Percentiles rank a stretch among this genome's conserved stretches.
phyloP scores from a whole-genome alignment of 305 asterid species.

The Fraxinus velutina region DNA sequence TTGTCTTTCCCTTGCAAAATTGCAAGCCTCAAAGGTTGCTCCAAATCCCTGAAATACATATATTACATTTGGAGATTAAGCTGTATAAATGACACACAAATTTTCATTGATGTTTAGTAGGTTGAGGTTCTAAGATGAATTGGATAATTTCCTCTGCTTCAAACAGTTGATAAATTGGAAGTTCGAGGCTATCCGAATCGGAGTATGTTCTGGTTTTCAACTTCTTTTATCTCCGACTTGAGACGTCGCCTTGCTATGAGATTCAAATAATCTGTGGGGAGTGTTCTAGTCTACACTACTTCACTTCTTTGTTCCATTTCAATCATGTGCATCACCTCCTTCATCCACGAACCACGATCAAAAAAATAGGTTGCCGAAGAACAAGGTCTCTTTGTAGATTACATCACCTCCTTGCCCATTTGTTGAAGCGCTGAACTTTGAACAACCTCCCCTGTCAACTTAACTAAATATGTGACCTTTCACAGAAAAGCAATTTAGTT shows the following conservation, averaged over 20 bases:
- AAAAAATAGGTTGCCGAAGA: background rate
- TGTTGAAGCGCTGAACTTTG: conserved; percentile 36
- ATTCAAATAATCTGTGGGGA: too few relatives aligned
- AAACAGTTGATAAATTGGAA: too few relatives aligned
- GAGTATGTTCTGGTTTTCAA: too few relatives aligned
- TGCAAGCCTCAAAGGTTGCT: background rate
- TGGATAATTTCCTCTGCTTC: too few relatives aligned
- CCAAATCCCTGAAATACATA: background rate
- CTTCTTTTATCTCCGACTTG: too few relatives aligned
- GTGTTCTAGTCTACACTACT: background rate
- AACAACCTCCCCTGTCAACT: conserved; percentile 45
- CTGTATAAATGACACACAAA: background rate
- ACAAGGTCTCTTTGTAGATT: background rate
- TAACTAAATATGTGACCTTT: conserved; percentile 51
- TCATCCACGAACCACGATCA: background rate
- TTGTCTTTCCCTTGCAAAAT: background rate
- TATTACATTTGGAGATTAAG: background rate
- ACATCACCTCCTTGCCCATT: conserved; percentile 50
- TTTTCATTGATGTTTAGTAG: background rate
- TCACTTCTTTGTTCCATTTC: background rate
- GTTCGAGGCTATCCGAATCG: background rate
- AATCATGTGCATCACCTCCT: background rate
- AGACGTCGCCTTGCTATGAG: too few relatives aligned
- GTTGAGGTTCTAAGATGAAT: background rate
- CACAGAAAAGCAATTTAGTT: background rate